phyloP scores from a whole-genome alignment of 2,329 filamentous ascomycete genomes.

The Hymenotorrendiella dingleyae region DNA sequence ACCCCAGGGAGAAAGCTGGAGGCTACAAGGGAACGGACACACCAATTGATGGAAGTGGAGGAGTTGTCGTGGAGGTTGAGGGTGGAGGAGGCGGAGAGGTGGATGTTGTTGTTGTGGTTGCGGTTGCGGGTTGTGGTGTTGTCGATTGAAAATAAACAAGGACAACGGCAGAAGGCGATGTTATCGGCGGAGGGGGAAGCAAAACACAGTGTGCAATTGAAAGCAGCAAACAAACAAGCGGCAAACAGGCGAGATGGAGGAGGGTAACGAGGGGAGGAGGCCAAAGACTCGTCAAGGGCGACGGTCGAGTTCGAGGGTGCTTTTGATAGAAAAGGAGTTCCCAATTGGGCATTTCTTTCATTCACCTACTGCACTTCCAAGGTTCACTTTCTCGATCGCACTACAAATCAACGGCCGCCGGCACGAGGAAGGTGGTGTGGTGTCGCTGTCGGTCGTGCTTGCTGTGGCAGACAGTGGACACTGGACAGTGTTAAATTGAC shows the following conservation, averaged over 20 bases:
- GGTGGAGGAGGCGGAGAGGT: background rate
- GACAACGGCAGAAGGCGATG: background rate
- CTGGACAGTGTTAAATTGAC: too few relatives aligned
- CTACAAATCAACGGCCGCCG: too few relatives aligned
- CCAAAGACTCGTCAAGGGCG: background rate
- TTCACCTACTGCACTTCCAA: background rate
- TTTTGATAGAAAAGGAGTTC: background rate
- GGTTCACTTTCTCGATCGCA: background rate
- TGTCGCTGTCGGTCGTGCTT: too few relatives aligned
- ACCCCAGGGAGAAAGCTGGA: conserved; percentile 8
- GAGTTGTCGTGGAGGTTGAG: background rate
- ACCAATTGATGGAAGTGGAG: conserved; percentile 2
- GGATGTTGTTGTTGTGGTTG: background rate
- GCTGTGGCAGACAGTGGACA: too few relatives aligned
- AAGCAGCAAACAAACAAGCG: background rate
- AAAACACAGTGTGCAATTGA: background rate
- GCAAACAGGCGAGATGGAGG: background rate
- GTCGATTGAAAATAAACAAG: background rate
- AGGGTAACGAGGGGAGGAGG: background rate
- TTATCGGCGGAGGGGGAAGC: background rate
- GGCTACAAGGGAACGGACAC: conserved; percentile 9
- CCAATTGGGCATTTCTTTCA: background rate
- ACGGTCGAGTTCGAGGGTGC: background rate
- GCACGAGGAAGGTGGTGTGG: too few relatives aligned
- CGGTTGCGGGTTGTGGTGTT: background rate